Evolutionary conservation across 805 yeast species (phyloP), one percentile per base, ranked within the genome.

Genomic region (Ogataea haglerorum): DNA sequence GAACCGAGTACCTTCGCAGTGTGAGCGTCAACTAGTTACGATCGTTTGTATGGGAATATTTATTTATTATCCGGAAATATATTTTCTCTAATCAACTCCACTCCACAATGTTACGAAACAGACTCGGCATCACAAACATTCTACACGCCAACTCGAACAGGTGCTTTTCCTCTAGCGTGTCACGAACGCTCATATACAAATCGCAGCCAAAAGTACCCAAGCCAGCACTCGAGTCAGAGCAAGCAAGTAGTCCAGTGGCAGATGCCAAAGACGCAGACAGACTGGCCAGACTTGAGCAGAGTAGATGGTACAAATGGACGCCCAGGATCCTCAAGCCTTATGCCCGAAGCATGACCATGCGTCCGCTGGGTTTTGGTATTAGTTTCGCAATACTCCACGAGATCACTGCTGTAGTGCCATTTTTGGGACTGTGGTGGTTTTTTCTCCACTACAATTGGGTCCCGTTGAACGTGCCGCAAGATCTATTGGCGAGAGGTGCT

Each of bases 371-470:
- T 9, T 64, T 64, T 50, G 72, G 73, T 6, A 50, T 74, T 3
- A 64, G 78, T 10, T 73, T 76, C 49, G 57, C 70, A 6, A 63
- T 75, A 10, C 61, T 76, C 12, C 82, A 76, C 47, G 81, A 76
- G 49, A 54, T 73, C 34, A 66, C 79, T 0, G 80, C 80, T 1
- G 64, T 76, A 3, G 65, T 73, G 14, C 82, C 82, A 6, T 67
- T 76, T 36, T 49, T 75, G 4, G 69, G 72, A 0, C 47, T 76
- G 5, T 76, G 82, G 82, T 74, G 67, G 43, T 43, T 64, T 4
- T 65, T 73, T 46, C 74, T 75, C 51, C 64, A 73, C 39, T 62
- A 61, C 22, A 63, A 65, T 34, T 54, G 63, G 43, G 49, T 68
- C 7, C 76, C 80, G 1, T 40, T 71, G 22, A 73, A 72, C 33